Percentiles rank a stretch among this genome's conserved stretches.
phyloP scores from a whole-genome alignment of 305 asterid species.

The Striga hermonthica region DNA sequence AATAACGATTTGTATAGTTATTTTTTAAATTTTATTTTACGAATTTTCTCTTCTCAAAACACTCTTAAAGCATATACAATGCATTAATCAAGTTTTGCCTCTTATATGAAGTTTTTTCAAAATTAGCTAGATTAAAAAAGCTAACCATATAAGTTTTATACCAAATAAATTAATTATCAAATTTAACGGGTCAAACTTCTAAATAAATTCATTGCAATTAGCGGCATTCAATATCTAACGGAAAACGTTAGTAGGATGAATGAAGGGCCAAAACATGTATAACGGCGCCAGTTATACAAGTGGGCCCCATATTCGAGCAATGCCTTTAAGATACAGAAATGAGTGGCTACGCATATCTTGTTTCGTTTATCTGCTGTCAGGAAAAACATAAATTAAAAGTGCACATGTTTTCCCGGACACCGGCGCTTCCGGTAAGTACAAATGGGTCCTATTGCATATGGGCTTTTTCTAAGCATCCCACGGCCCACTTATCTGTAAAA shows the following conservation, averaged over 20 bases:
- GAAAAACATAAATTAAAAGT: constrained; percentile 11
- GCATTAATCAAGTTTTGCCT: neutral
- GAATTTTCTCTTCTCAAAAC: too few species aligned
- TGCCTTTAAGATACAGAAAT: constrained; percentile 28
- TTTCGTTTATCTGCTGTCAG: neutral
- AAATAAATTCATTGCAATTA: neutral
- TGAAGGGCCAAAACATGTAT: constrained; percentile 4
- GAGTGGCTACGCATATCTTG: constrained; percentile 29
- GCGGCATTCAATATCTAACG: constrained; percentile 6
- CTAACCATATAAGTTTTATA: neutral
- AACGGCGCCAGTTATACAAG: constrained; percentile 32
- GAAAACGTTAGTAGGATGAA: constrained; percentile 14
- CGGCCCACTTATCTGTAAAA: constrained; percentile 21
- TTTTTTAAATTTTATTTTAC: too few species aligned
- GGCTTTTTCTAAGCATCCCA: constrained; percentile 21
- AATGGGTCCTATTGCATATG: constrained; percentile 1
- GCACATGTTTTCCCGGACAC: constrained; percentile 28
- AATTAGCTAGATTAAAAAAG: too few species aligned
- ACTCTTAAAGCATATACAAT: too few species aligned
- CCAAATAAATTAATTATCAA: neutral
- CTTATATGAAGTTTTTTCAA: neutral
- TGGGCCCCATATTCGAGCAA: constrained; percentile 18
- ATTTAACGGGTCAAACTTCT: neutral
- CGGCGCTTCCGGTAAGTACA: constrained; percentile 28
- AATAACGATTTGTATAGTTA: too few species aligned